phyloP scores from a whole-genome alignment of 2,329 filamentous ascomycete genomes.

The Apiospora hydei region DNA sequence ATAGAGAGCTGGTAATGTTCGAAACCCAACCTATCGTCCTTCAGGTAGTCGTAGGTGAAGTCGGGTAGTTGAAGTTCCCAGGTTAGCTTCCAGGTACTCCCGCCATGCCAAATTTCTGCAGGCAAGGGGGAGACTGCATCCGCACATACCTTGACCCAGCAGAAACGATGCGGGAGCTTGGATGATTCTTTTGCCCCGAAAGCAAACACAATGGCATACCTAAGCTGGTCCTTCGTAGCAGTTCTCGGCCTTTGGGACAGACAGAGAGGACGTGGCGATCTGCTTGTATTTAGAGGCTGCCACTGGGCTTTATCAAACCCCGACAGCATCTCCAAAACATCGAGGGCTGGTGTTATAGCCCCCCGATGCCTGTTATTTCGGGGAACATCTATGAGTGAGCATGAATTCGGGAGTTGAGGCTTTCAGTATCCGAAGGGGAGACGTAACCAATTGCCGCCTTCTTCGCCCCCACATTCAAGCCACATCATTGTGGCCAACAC shows the following conservation, averaged over 20 bases:
- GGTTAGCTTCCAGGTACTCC: background rate
- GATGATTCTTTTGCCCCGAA: no score
- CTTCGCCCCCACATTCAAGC: constrained; percentile 10
- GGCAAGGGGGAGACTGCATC: background rate
- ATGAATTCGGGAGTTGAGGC: background rate
- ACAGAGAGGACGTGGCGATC: background rate
- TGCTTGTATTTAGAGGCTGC: background rate
- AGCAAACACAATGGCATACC: background rate
- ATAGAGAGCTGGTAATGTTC: no score
- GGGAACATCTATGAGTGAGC: background rate
- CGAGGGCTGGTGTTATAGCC: background rate
- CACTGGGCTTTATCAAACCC: background rate
- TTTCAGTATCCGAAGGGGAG: background rate
- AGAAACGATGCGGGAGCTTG: no score
- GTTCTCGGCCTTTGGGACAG: background rate
- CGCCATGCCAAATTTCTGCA: background rate
- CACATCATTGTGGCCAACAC: constrained; percentile 17
- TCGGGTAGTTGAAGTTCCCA: no score
- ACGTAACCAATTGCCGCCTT: constrained; percentile 11
- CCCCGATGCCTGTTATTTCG: background rate
- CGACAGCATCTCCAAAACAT: background rate
- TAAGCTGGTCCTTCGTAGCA: background rate
- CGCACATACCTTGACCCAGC: background rate
- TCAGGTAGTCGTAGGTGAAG: background rate
- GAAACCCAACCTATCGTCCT: background rate